Evolutionary conservation across 345 rosid genomes (phyloP).

Genomic region (Laguncularia racemosa): DNA sequence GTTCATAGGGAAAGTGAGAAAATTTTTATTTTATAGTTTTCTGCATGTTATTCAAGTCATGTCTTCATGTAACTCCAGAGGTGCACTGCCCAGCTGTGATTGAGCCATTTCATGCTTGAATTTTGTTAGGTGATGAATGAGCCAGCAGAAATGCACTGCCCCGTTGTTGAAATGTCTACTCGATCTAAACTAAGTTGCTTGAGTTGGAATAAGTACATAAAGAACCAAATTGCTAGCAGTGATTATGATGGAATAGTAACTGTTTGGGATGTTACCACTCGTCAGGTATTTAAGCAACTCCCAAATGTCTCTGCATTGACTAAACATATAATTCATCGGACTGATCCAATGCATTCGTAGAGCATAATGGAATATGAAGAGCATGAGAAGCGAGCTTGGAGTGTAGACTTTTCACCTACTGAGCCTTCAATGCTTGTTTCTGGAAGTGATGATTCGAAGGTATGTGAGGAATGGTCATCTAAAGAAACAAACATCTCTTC

Average conservation of each 20-base stretch:
- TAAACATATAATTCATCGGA: neutral
- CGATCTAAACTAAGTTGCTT: slow-evolving; percentile 63
- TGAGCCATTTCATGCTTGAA: neutral
- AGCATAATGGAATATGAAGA: slow-evolving; percentile 60
- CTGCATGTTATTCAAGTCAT: no score
- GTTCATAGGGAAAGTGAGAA: no score
- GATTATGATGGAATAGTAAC: slow-evolving; percentile 60
- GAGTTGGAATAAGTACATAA: slow-evolving; percentile 61
- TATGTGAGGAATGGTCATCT: slow-evolving; percentile 9
- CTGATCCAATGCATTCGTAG: slow-evolving; percentile 16
- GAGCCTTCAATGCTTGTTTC: slow-evolving; percentile 62
- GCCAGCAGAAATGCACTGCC: slow-evolving; percentile 45
- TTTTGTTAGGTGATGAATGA: slow-evolving; percentile 39
- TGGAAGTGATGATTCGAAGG: slow-evolving; percentile 64
- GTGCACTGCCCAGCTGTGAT: neutral
- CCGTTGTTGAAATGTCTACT: slow-evolving; percentile 46
- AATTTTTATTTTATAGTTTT: no score
- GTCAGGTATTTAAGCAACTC: slow-evolving; percentile 30
- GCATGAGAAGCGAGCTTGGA: slow-evolving; percentile 62
- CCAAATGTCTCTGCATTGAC: slow-evolving; percentile 1
- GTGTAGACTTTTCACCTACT: slow-evolving; percentile 54
- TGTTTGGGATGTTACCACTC: slow-evolving; percentile 49
- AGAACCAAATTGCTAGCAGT: slow-evolving; percentile 54
- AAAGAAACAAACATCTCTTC: neutral
- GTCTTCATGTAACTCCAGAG: no score